phyloP scores from a whole-genome alignment of 225 moss, liverwort and hornwort species.

The Bryum argenteum region DNA sequence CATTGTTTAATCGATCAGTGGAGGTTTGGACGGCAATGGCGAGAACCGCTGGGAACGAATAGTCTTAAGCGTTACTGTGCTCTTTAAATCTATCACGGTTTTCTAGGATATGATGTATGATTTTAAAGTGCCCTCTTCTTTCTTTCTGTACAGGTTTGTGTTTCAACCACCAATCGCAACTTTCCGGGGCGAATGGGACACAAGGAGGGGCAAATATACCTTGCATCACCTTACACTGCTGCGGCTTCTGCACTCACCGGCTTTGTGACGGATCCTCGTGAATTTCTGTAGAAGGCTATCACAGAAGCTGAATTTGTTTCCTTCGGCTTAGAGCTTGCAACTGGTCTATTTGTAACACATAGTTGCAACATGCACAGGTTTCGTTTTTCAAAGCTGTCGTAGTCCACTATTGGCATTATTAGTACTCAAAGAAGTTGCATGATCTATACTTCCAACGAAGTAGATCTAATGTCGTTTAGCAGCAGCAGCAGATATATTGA shows the following conservation, averaged over 20 bases:
- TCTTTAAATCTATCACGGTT: background rate
- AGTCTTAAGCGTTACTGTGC: too few species aligned
- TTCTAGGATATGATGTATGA: background rate
- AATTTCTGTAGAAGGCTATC: constrained; percentile 55
- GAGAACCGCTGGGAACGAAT: too few species aligned
- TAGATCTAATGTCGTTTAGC: too few species aligned
- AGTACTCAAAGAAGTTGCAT: too few species aligned
- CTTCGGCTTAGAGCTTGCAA: constrained; percentile 22
- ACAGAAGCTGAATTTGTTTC: constrained; percentile 15
- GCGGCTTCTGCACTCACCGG: constrained; percentile 87
- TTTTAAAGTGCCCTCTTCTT: background rate
- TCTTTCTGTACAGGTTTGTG: constrained; percentile 70
- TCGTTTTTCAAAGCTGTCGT: too few species aligned
- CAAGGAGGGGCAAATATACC: constrained; percentile 89
- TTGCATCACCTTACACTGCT: constrained; percentile 93
- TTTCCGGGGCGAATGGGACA: constrained; percentile 98
- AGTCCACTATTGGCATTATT: too few species aligned
- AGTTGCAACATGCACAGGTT: too few species aligned
- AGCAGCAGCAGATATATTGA: too few species aligned
- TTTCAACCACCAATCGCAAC: constrained; percentile 94
- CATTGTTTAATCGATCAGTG: too few species aligned
- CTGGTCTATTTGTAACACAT: background rate
- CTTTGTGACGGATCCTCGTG: constrained; percentile 89
- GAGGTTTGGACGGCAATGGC: too few species aligned
- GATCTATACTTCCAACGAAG: too few species aligned